phyloP scores from a whole-genome alignment of 352 stramenopile genomes.

The Peronospora tabacina region DNA sequence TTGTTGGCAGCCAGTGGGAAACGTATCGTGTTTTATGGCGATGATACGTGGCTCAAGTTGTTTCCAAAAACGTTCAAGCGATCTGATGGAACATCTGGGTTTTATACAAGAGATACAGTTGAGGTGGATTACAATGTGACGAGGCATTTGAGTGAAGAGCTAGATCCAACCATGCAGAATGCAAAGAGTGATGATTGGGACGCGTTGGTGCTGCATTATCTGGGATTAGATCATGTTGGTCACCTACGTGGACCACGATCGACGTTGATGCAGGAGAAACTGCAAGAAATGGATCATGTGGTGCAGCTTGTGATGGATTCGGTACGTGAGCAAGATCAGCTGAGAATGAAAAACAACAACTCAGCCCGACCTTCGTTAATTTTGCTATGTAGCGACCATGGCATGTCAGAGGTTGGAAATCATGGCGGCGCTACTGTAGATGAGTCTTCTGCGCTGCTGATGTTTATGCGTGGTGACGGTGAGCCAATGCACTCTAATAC shows the following conservation, averaged over 20 bases:
- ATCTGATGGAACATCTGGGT: constrained; percentile 74
- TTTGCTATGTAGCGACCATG: constrained; percentile 80
- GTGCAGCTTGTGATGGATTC: constrained; percentile 52
- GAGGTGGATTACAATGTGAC: constrained; percentile 85
- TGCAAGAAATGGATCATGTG: constrained; percentile 78
- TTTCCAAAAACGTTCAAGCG: constrained; percentile 70
- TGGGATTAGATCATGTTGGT: constrained; percentile 82
- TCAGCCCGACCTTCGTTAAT: constrained; percentile 49
- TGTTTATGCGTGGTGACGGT: constrained; percentile 60
- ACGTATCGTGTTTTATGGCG: constrained; percentile 81
- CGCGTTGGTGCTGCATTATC: constrained; percentile 79
- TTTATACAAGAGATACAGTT: constrained; percentile 84
- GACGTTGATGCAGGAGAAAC: constrained; percentile 65
- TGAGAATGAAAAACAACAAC: constrained; percentile 19
- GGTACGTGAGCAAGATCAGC: constrained; percentile 48
- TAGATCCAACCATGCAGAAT: constrained; percentile 63
- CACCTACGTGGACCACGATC: constrained; percentile 77
- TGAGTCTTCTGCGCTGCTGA: constrained; percentile 73
- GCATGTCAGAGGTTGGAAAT: constrained; percentile 86
- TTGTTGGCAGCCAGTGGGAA: constrained; percentile 39
- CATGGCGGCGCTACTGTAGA: constrained; percentile 79
- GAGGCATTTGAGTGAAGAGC: constrained; percentile 71
- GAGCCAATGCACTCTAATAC: constrained; percentile 9
- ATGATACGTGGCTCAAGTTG: constrained; percentile 87
- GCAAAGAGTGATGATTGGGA: constrained; percentile 75